Percentiles rank a stretch among this genome's conserved stretches.
Conservation (phyloP, 106 monocot genomes). For the Platanthera zijinensis region DNA sequence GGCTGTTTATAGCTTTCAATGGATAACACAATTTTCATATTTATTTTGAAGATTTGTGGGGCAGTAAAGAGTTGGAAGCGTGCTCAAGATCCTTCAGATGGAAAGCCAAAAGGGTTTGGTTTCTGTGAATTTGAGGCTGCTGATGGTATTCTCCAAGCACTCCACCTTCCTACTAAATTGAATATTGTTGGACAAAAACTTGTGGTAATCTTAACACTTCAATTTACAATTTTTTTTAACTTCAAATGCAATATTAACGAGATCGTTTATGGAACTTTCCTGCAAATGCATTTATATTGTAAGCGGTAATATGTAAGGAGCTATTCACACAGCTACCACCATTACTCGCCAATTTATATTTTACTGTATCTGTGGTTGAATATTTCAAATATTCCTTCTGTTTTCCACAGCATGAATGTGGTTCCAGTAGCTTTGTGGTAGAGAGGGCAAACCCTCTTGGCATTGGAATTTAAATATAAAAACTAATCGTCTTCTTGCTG, state of each 20-base stretch:
- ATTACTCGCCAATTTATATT: neutral
- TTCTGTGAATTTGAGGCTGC: slow-evolving; percentile 99
- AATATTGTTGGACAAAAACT: slow-evolving; percentile 92
- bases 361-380: neutral
- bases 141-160: slow-evolving; percentile 83
- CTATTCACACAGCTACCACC: neutral
- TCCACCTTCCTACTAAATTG: slow-evolving; percentile 72
- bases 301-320: neutral
- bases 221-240: neutral
- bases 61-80: slow-evolving; percentile 99
- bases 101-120: slow-evolving; percentile 76
- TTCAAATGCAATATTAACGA: neutral
- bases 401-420: neutral
- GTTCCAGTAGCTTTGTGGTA: neutral
- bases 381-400: neutral
- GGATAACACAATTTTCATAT: slow-evolving; percentile 1
- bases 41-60: slow-evolving; percentile 66
- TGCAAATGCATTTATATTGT: neutral
- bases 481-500: neutral
- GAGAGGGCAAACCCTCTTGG: neutral
- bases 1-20: neutral
- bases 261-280: neutral
- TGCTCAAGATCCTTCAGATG: slow-evolving; percentile 85
- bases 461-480: too few relatives aligned
- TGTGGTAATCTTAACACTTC: slow-evolving; percentile 41